phyloP scores from a whole-genome alignment of 1,139 yeast species.

The Saccharomyces hybrid region DNA sequence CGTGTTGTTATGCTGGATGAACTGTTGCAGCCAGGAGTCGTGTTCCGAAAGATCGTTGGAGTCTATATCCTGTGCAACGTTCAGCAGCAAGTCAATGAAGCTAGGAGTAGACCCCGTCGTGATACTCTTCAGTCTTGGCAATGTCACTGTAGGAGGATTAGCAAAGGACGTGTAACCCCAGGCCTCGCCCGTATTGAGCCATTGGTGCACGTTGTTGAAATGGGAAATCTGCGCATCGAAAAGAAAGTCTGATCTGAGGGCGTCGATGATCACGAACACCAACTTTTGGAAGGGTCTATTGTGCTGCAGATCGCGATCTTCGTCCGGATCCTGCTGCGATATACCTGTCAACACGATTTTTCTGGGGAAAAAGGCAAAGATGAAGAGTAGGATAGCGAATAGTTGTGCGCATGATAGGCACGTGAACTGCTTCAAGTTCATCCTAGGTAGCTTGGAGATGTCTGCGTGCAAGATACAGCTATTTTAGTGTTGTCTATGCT shows the following conservation, averaged over 20 bases:
- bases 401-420: constrained; percentile 1
- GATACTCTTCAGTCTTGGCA: constrained; percentile 71
- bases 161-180: constrained; percentile 87
- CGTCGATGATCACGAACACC: constrained; percentile 85
- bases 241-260: constrained; percentile 81
- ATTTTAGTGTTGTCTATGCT: not conserved
- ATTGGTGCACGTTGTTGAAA: constrained; percentile 58
- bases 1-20: constrained; percentile 37
- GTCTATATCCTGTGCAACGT: constrained; percentile 86
- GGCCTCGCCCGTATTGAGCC: constrained; percentile 63
- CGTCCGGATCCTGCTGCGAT: not conserved
- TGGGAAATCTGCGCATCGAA: constrained; percentile 51
- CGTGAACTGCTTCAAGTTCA: not conserved
- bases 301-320: constrained; percentile 12
- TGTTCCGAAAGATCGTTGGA: constrained; percentile 67
- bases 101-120: constrained; percentile 79
- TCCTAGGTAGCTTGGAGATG: not conserved
- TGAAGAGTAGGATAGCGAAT: constrained; percentile 3
- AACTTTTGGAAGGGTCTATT: constrained; percentile 53
- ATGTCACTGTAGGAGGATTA: constrained; percentile 79
- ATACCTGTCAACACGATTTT: constrained; percentile 4
- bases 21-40: constrained; percentile 83
- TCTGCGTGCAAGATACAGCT: not conserved
- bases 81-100: constrained; percentile 79
- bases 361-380: constrained; percentile 5